These are phyloP conservation scores for Gracilariopsis chorda DNA, from an alignment of 23 red algal species.

Conservation along the genomic window DNA sequence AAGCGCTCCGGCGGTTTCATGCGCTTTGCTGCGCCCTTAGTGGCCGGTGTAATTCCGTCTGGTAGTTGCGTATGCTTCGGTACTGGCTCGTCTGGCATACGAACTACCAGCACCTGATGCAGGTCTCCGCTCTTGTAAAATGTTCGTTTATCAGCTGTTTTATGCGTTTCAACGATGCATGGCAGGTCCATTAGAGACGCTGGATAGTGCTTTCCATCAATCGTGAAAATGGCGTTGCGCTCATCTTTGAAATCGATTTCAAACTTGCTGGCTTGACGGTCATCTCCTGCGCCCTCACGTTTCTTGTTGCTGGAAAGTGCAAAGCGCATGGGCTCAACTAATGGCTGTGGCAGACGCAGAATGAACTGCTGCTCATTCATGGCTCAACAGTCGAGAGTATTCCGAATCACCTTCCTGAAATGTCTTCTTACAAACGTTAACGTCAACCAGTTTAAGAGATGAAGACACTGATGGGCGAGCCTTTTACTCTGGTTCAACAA, in stretches of 20 bases:
- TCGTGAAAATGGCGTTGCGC: conserved; percentile 76
- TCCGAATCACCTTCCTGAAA: no score
- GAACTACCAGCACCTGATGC: conserved; percentile 87
- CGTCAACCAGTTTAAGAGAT: no score
- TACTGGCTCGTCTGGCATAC: conserved; percentile 36
- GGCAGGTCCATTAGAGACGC: conserved; percentile 93
- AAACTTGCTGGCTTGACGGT: conserved; percentile 33
- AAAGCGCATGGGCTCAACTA: conserved; percentile 69
- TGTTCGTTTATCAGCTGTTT: conserved; percentile 78
- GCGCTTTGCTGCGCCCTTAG: conserved; percentile 61
- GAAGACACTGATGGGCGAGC: no score
- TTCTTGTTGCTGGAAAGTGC: conserved; percentile 66
- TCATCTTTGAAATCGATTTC: conserved; percentile 58
- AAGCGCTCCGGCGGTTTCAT: conserved; percentile 50
- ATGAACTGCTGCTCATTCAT: conserved; percentile 96
- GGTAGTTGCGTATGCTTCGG: conserved; percentile 16
- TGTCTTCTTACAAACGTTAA: no score
- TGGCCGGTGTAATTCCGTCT: conserved; percentile 84
- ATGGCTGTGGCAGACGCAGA: conserved; percentile 71
- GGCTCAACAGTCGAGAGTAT: neutral
- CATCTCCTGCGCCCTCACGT: conserved; percentile 41
- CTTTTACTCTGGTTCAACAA: no score
- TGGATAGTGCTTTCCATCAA: conserved; percentile 75
- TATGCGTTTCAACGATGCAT: conserved; percentile 84
- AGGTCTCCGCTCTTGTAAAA: conserved; percentile 92